Evolutionary conservation across 495 filamentous ascomycete species (phyloP), one percentile per base, ranked within the genome.

Genomic region (Hamigera avellanea): DNA sequence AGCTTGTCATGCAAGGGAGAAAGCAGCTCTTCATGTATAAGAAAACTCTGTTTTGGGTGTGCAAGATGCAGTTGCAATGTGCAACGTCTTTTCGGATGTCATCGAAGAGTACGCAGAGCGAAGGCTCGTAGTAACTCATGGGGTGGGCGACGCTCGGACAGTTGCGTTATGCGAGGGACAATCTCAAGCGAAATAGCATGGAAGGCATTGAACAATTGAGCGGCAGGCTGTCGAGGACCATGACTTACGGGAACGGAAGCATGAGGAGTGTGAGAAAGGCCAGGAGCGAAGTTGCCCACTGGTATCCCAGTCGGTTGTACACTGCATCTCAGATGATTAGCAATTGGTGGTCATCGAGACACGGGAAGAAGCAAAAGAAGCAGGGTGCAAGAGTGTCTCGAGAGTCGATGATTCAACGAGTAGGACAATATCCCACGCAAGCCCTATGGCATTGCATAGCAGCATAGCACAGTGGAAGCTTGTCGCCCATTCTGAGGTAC

Each of bases 261-360:
- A 86, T 76, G 33, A 57, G 61, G 19, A 86, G 52, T 2, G 78
- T 80, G n/a, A 86, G 49, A 46, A 84, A 81, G 4, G 68, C 81
- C 15, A 86, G 52, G 26, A 85, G 54, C 2, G 70, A 73, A 2
- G 77, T 76, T 8, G 79, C 82, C 82, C 82, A 86, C 44, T 84
- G 78, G 40, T 69, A 79, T 9, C 77, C 79, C 8, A 86, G 62
- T 13, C 59, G 67, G 21, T 77, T 54, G 44, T 85, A 87, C 70
- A 86, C 66, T 71, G 48, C 36, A 43, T 33, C 14, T 34, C 42
- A 39, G 12, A 5, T 30, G 5, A 13, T 23, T 9, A 23, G 21
- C 21, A n/a, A n/a, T n/a, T n/a, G n/a, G n/a, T n/a, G n/a, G n/a
- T n/a, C n/a, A 12, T 26, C 25, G 12, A 26, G 12, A 12, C 12